A percentile compares a stretch with the other conserved stretches of the same genome.
These are phyloP conservation scores for Corymbia maculata DNA, from an alignment of 345 rosid genomes.

Conservation along the genomic window DNA sequence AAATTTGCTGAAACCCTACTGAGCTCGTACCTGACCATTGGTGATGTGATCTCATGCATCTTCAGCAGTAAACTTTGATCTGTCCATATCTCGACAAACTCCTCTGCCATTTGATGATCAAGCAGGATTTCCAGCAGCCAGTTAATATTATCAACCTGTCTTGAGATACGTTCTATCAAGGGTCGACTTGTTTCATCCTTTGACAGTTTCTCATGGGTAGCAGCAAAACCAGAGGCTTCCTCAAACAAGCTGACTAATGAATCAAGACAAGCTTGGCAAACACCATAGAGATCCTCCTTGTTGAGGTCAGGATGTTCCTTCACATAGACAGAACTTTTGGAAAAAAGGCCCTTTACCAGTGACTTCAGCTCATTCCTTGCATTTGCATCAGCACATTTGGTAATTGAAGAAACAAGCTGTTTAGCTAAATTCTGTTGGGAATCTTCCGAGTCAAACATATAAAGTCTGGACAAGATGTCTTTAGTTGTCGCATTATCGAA, in stretches of 20 bases:
- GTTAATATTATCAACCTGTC: constrained; percentile 76
- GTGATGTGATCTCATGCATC: constrained; percentile 57
- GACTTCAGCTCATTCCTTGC: constrained; percentile 82
- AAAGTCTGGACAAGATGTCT: constrained; percentile 63
- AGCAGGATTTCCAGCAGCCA: constrained; percentile 83
- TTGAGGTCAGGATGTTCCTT: constrained; percentile 60
- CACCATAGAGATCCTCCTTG: constrained; percentile 59
- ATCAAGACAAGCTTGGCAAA: constrained; percentile 49
- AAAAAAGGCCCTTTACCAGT: constrained; percentile 69
- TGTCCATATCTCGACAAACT: constrained; percentile 72
- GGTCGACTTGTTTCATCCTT: constrained; percentile 42
- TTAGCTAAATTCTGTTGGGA: constrained; percentile 46
- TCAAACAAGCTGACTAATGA: constrained; percentile 41
- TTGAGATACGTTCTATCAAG: constrained; percentile 55
- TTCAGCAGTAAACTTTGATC: constrained; percentile 42
- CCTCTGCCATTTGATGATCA: constrained; percentile 75
- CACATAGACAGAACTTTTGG: constrained; percentile 87
- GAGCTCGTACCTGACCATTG: constrained; percentile 85
- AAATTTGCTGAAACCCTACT: constrained; percentile 71
- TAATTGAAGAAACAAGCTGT: constrained; percentile 69
- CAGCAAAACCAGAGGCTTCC: constrained; percentile 23
- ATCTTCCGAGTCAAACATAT: constrained; percentile 18
- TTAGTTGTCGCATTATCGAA: constrained; percentile 47
- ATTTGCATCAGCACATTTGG: constrained; percentile 40
- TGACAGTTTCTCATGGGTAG: constrained; percentile 2